Evolutionary conservation across 1,284 basidiomycete genomes (phyloP).

Genomic region (Coriolopsis trogii): DNA sequence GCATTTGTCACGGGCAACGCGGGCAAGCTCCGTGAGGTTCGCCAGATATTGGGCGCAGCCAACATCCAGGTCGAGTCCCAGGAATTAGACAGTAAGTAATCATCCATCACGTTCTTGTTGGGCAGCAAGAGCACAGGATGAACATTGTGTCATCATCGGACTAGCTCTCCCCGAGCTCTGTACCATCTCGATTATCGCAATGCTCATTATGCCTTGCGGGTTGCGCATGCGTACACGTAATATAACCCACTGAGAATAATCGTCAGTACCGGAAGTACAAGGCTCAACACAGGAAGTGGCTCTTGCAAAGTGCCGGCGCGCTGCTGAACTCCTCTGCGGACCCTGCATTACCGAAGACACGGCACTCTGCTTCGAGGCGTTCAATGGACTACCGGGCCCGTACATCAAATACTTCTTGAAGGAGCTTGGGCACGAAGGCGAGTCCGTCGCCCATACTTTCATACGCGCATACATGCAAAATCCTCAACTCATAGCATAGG

Average conservation of each 20-base stretch:
- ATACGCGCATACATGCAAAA: neutral
- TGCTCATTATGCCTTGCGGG: too few relatives aligned
- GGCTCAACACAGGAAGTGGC: conserved; percentile 93
- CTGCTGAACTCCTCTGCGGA: conserved; percentile 81
- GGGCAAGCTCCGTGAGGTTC: conserved; percentile 92
- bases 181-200: too few relatives aligned
- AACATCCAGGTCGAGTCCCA: conserved; percentile 70
- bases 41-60: conserved; percentile 66
- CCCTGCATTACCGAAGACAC: conserved; percentile 98
- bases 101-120: neutral
- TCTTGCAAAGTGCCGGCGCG: conserved; percentile 82
- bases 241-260: neutral
- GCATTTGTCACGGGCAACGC: conserved; percentile 95
- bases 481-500: conserved; percentile 43
- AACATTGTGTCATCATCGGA: too few relatives aligned
- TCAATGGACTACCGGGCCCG: conserved; percentile 91
- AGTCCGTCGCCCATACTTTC: neutral
- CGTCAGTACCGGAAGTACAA: conserved; percentile 89
- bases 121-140: too few relatives aligned
- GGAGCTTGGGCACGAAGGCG: conserved; percentile 78
- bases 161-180: too few relatives aligned
- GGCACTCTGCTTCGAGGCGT: conserved; percentile 88
- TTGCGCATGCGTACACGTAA: too few relatives aligned
- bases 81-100: conserved; percentile 66
- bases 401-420: conserved; percentile 95